Base-by-base conservation (phyloP, 345 rosid genomes). In the Corchorus capsularis region DNA sequence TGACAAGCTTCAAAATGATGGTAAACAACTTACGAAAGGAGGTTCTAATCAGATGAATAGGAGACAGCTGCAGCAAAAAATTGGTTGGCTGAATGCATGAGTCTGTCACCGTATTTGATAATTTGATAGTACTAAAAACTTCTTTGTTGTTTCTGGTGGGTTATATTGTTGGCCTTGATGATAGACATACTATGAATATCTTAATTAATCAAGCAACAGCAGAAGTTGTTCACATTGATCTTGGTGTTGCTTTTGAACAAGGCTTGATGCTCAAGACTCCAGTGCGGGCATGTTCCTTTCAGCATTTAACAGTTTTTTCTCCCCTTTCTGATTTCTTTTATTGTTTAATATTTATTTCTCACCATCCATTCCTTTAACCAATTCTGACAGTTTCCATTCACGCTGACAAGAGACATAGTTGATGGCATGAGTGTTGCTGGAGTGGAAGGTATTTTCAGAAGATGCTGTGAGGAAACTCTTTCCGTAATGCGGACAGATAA, bases 351-450 rank as follows among this genome's bases (percentile, higher is more conserved):
- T 43, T 59, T 59, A 65, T 57, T 20, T 74, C 71, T 81, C 47
- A 72, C 64, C 56, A 50, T 68, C 49, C 35, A 57, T 72, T 41
- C 22, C 56, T 65, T 74, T 9, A 4, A 59, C 35, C 37, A 35
- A 67, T 14, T 75, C 37, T 75, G 75, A 74, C 87, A 95, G 99
- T 92, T 96, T 52, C 99, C 99, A 5, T 96, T 96, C 89, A 92
- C 97, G 83, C 88, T 96, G 76, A 93, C 99, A 52, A 89, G 96
- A 83, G 99, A 96, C 79, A 86, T 92, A 71, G 86, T 92, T 60
- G 98, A 96, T 82, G 99, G 98, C 70, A 96, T 93, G 99, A 98
- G 99, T 79, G 90, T 90, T 64, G 88, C 97, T 56, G 99, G 99
- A 82, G 98, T 93, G 74, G 98, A 93, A 91, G 99, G 98, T 32